Percentiles rank a stretch among this genome's conserved stretches.
These are phyloP conservation scores for Phoma sp. DNA, from an alignment of 2,329 filamentous ascomycete species.

Conservation along the genomic window DNA sequence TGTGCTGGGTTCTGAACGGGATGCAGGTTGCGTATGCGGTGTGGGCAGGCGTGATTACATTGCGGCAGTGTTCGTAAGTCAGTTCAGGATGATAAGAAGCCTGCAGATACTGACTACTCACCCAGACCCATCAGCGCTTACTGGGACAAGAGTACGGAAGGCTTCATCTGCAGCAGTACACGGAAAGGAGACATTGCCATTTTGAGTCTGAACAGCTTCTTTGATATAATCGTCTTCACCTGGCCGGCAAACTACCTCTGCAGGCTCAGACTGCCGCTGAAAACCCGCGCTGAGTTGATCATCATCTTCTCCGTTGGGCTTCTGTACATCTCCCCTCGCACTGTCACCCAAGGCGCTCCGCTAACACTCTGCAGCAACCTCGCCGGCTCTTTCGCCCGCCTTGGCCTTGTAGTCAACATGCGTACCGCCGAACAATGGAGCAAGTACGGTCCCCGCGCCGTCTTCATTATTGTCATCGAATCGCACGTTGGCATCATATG, in stretches of 20 bases:
- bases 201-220: slow-evolving; percentile 23
- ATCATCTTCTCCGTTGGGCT: slow-evolving; percentile 22
- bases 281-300: slow-evolving; percentile 19
- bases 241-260: slow-evolving; percentile 30
- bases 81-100: neutral
- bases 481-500: slow-evolving; percentile 15
- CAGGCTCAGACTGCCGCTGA: slow-evolving; percentile 25
- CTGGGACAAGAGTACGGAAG: slow-evolving; percentile 14
- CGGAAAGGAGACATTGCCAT: slow-evolving; percentile 20
- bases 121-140: slow-evolving; percentile 14
- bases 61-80: slow-evolving; percentile 14
- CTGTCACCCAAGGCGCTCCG: neutral
- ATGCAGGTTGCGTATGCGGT: slow-evolving; percentile 11
- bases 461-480: slow-evolving; percentile 19
- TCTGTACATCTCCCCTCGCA: slow-evolving; percentile 7
- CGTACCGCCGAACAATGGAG: slow-evolving; percentile 15
- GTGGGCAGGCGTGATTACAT: slow-evolving; percentile 8
- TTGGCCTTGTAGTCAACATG: slow-evolving; percentile 18
- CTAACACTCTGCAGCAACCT: slow-evolving; percentile 9
- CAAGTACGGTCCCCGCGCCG: slow-evolving; percentile 16
- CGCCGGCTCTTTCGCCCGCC: slow-evolving; percentile 13
- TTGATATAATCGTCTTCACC: slow-evolving; percentile 24
- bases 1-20: slow-evolving; percentile 16
- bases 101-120: neutral
- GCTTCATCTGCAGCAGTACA: slow-evolving; percentile 14